phyloP scores from a whole-genome alignment of 805 yeast genomes.

The Brettanomyces anomalus region DNA sequence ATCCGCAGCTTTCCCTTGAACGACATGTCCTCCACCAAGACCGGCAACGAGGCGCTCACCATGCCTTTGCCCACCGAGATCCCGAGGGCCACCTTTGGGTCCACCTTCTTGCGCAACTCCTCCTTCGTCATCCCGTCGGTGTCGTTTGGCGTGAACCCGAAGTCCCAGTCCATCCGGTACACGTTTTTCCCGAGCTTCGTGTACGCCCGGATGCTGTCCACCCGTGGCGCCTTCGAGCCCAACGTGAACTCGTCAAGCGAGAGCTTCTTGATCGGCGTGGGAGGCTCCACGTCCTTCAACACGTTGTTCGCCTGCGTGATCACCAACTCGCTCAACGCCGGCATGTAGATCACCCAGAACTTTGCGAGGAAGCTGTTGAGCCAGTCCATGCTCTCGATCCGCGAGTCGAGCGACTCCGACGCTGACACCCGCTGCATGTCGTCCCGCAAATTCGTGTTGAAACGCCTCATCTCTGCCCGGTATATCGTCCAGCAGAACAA shows the following conservation, averaged over 20 bases:
- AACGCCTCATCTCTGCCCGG: slow-evolving; percentile 65
- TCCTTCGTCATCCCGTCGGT: slow-evolving; percentile 76
- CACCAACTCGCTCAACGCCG: slow-evolving; percentile 70
- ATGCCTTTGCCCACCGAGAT: slow-evolving; percentile 76
- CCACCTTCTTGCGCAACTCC: slow-evolving; percentile 59
- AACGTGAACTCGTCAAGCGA: slow-evolving; percentile 69
- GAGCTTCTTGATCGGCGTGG: slow-evolving; percentile 70
- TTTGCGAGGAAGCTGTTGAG: slow-evolving; percentile 66
- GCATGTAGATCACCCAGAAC: slow-evolving; percentile 87
- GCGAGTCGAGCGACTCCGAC: slow-evolving; percentile 52
- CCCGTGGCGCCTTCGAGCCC: slow-evolving; percentile 74
- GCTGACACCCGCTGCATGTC: slow-evolving; percentile 62
- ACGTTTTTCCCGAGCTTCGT: slow-evolving; percentile 58
- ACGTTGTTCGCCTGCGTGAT: slow-evolving; percentile 58
- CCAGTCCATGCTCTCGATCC: slow-evolving; percentile 74
- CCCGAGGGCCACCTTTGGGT: slow-evolving; percentile 76
- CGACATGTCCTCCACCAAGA: slow-evolving; percentile 73
- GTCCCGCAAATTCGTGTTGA: slow-evolving; percentile 65
- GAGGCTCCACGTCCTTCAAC: slow-evolving; percentile 67
- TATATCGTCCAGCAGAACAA: slow-evolving; percentile 58
- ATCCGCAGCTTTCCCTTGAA: slow-evolving; percentile 62
- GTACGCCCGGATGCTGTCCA: slow-evolving; percentile 63
- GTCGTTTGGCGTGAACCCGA: slow-evolving; percentile 74
- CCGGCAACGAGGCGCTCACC: slow-evolving; percentile 67
- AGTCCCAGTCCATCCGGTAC: slow-evolving; percentile 79